phyloP scores from a whole-genome alignment of 75 land plant species.

The Larix kaempferi region DNA sequence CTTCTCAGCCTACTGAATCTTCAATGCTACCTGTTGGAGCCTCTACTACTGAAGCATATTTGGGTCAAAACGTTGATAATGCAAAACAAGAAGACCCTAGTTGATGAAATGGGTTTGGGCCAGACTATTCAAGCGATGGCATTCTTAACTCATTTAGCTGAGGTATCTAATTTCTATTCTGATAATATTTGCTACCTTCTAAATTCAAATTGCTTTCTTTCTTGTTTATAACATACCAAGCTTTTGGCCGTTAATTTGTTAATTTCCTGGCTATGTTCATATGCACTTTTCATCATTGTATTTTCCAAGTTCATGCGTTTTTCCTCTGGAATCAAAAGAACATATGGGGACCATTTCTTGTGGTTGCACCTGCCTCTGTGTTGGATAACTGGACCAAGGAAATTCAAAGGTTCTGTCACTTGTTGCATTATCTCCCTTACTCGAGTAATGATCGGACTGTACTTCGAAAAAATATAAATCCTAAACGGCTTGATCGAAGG shows the following conservation, averaged over 20 bases:
- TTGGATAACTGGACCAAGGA: slow-evolving; percentile 98
- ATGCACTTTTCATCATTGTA: neutral
- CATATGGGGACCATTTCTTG: slow-evolving; percentile 98
- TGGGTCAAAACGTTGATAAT: slow-evolving; percentile 17
- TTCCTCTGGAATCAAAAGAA: slow-evolving; percentile 68
- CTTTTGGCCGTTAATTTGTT: neutral
- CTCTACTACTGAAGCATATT: slow-evolving; percentile 16
- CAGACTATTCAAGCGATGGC: slow-evolving; percentile 99
- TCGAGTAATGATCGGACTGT: slow-evolving; percentile 88
- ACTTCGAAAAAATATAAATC: slow-evolving; percentile 88
- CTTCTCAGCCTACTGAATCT: slow-evolving; percentile 33
- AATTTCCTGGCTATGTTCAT: neutral
- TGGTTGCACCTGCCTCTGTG: slow-evolving; percentile 97
- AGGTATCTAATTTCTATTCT: slow-evolving; percentile 37
- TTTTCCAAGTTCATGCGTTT: neutral
- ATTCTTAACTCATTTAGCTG: slow-evolving; percentile 95
- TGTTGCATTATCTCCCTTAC: slow-evolving; percentile 84
- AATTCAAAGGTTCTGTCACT: slow-evolving; percentile 92
- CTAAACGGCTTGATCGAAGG: slow-evolving; percentile 87
- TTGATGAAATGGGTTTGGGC: slow-evolving; percentile 99
- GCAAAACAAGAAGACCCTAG: slow-evolving; percentile 71
- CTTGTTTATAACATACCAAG: slow-evolving; percentile 1
- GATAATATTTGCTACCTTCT: neutral
- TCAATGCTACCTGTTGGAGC: slow-evolving; percentile 19
- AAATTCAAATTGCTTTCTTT: neutral